phyloP scores from a whole-genome alignment of 495 filamentous ascomycete species.

The Lasiosphaeria ovina region DNA sequence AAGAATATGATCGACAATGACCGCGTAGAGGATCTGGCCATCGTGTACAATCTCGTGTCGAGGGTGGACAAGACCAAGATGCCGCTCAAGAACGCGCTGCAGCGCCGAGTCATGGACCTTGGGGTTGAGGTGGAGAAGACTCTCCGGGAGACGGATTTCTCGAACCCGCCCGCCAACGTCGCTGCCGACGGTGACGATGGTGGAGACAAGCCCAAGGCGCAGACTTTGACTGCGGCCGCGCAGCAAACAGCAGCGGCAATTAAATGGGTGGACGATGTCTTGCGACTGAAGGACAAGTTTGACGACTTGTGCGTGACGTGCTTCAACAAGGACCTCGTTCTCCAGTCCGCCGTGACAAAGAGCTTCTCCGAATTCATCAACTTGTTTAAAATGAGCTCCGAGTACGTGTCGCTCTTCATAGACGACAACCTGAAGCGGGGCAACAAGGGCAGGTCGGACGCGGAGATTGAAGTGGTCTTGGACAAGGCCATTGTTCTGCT shows the following conservation, averaged over 20 bases:
- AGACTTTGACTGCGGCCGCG: conserved; percentile 42
- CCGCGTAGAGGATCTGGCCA: conserved; percentile 66
- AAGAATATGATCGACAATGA: conserved; percentile 91
- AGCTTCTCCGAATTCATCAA: conserved; percentile 94
- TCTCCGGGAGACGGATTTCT: conserved; percentile 51
- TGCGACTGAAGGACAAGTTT: conserved; percentile 85
- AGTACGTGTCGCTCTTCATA: conserved; percentile 94
- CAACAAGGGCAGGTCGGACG: conserved; percentile 87
- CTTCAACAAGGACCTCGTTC: conserved; percentile 69
- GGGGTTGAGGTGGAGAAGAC: conserved; percentile 77
- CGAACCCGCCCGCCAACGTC: conserved; percentile 31
- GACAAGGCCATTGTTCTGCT: conserved; percentile 88
- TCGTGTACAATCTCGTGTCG: conserved; percentile 73
- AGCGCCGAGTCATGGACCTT: conserved; percentile 72
- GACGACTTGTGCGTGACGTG: conserved; percentile 69
- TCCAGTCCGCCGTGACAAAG: conserved; percentile 77
- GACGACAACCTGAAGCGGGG: conserved; percentile 95
- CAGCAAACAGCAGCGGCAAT: conserved; percentile 75
- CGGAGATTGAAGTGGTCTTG: conserved; percentile 79
- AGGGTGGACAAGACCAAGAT: conserved; percentile 75
- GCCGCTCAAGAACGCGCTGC: conserved; percentile 66
- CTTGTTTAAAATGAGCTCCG: conserved; percentile 72
- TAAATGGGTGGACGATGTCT: conserved; percentile 91
- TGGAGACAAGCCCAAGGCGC: conserved; percentile 42
- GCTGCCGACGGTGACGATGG: conserved; percentile 50